phyloP scores from a whole-genome alignment of 2,329 filamentous ascomycete genomes.

The Botryotinia globosa region DNA sequence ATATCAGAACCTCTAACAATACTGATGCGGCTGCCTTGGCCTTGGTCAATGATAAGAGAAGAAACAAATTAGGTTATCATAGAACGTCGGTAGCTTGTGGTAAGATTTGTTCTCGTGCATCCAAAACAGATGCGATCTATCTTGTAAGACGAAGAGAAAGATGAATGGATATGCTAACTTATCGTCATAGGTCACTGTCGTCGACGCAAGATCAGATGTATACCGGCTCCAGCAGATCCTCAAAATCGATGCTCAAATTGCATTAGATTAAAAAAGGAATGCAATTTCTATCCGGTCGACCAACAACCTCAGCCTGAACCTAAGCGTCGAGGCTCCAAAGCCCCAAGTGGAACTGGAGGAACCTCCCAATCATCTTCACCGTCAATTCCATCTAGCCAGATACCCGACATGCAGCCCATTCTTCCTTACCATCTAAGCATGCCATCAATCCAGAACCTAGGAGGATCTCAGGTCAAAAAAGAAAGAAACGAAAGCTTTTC shows the following conservation, averaged over 20 bases:
- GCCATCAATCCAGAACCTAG: constrained; percentile 47
- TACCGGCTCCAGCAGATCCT: constrained; percentile 68
- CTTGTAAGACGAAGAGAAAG: constrained; percentile 8
- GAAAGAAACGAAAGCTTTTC: constrained; percentile 39
- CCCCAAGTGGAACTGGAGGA: constrained; percentile 33
- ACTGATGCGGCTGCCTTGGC: constrained; percentile 37
- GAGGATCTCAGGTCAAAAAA: constrained; percentile 43
- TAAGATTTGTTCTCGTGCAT: constrained; percentile 52
- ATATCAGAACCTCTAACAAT: constrained; percentile 44
- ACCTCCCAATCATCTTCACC: constrained; percentile 51
- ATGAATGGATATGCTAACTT: constrained; percentile 24
- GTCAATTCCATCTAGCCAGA: constrained; percentile 44
- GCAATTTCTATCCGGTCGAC: constrained; percentile 87
- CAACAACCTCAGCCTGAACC: constrained; percentile 57
- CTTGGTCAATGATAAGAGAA: constrained; percentile 59
- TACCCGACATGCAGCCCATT: constrained; percentile 44
- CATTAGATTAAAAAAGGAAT: constrained; percentile 91
- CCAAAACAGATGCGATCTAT: constrained; percentile 19
- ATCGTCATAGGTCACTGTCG: constrained; percentile 73
- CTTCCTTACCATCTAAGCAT: constrained; percentile 46
- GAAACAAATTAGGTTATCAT: constrained; percentile 95
- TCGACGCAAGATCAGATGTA: constrained; percentile 88
- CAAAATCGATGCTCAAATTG: constrained; percentile 86
- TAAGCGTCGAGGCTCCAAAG: constrained; percentile 43
- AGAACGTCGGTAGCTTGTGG: constrained; percentile 92